phyloP scores from a whole-genome alignment of 2,329 filamentous ascomycete genomes.

The Botrytis hyacinthi region DNA sequence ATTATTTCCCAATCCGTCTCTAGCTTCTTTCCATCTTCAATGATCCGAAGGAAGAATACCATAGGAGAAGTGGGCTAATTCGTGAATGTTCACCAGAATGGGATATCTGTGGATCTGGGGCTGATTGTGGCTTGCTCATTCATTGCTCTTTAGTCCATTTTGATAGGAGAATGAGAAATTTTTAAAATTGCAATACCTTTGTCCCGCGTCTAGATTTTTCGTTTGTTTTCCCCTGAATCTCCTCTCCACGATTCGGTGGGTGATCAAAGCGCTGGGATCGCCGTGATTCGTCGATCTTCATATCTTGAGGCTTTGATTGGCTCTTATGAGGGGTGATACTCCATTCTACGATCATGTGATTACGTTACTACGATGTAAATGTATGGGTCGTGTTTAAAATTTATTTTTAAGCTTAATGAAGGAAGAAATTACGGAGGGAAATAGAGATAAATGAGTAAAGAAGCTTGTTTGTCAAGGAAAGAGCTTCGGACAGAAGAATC shows the following conservation, averaged over 20 bases:
- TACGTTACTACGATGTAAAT: rapidly evolving
- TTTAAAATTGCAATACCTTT: background rate
- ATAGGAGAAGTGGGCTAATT: background rate
- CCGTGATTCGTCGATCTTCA: background rate
- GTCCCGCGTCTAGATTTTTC: background rate
- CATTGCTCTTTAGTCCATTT: background rate
- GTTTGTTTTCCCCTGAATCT: background rate
- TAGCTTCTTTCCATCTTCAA: background rate
- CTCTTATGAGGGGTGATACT: background rate
- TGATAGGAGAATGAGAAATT: background rate
- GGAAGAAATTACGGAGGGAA: background rate
- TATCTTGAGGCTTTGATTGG: background rate
- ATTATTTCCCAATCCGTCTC: background rate
- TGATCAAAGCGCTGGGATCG: background rate
- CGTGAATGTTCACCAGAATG: background rate
- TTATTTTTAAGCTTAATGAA: background rate
- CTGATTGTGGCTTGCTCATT: conserved; percentile 5
- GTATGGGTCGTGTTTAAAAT: background rate
- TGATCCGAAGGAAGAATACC: background rate
- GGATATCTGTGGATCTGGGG: background rate
- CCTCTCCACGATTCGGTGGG: background rate
- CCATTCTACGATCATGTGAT: background rate
- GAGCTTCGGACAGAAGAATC: no score
- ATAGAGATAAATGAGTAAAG: background rate
- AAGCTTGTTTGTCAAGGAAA: background rate